These are phyloP conservation scores for Gamsiella multidivaricata DNA, from an alignment of 192 early-diverging fungal genomes.

Conservation along the genomic window DNA sequence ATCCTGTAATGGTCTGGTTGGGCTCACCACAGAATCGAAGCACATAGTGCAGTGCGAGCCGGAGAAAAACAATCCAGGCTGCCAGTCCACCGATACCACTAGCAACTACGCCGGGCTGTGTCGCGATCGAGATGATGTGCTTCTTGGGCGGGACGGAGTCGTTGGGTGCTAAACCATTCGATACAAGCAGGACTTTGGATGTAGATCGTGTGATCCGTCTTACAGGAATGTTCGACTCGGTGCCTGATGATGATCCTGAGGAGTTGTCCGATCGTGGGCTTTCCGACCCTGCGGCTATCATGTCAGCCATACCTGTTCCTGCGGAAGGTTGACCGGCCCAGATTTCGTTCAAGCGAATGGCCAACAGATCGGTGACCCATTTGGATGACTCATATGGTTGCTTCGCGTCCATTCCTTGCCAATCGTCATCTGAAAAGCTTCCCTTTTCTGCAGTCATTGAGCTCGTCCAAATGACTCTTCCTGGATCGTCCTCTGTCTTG, in stretches of 20 bases:
- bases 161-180: neutral
- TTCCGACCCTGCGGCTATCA: neutral
- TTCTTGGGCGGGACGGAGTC: neutral
- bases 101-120: constrained; percentile 67
- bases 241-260: constrained; percentile 6
- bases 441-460: constrained; percentile 56
- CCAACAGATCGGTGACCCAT: constrained; percentile 61
- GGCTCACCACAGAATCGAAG: constrained; percentile 56
- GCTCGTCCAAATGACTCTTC: constrained; percentile 66
- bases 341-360: constrained; percentile 51
- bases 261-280: neutral
- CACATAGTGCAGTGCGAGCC: constrained; percentile 22
- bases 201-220: constrained; percentile 25
- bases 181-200: constrained; percentile 2
- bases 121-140: constrained; percentile 58
- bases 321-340: constrained; percentile 15
- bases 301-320: neutral
- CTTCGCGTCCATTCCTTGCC: constrained; percentile 57
- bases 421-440: constrained; percentile 55
- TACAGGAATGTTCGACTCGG: constrained; percentile 4
- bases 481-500: constrained; percentile 52
- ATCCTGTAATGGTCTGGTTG: constrained; percentile 59
- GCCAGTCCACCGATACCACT: constrained; percentile 60
- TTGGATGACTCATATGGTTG: constrained; percentile 68
- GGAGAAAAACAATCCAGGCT: constrained; percentile 48